Base-by-base conservation (phyloP, 2,329 filamentous ascomycete genomes). In the Aureobasidium sp. region DNA sequence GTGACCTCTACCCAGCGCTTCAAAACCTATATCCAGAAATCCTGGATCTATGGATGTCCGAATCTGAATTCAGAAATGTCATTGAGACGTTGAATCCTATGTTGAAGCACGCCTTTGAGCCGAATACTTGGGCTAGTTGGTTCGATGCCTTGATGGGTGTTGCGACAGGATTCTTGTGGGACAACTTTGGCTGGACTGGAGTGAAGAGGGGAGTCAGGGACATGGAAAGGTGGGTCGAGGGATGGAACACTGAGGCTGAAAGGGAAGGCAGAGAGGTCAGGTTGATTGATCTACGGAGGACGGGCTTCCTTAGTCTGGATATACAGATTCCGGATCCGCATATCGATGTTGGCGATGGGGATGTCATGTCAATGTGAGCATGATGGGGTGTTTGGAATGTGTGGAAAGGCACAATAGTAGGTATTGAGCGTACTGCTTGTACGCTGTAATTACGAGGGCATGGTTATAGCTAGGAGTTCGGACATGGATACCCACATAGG, bases 21-120 rank as follows among this genome's bases (percentile, higher is more conserved):
- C 94, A 90, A 17, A 97, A 97, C 69, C 80, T 97, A 2, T 99
- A 99, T 70, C 94, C 94, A 0, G 94, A 99, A 72, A 96, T 99
- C 62, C 79, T 99, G 8, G 92, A 97, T 67, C 90, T 91, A 0
- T 85, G 92, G 35, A 77, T 99, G 47, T 82, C 85, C 0, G 94
- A 99, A 73, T 86, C 87, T 63, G 90, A 96, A 68, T 99, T 99
- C 70, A 85, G 94, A 3, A 81, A 81, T 12, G 77, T 97, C 33
- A 85, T 99, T 61, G 85, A 91, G 63, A 89, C 86, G 69, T 81
- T 97, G 60, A 99, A 99, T 70, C 77, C 82, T 14, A 85, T 90
- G 65, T 77, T 97, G 17, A 77, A 88, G 42, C 82, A 82, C n/a
- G 86, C 88, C 0, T 97, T 96, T 73, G 85, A 88, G 69, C 93